Conservation (phyloP, 768 basidiomycete species). For the Floccularia luteovirens region DNA sequence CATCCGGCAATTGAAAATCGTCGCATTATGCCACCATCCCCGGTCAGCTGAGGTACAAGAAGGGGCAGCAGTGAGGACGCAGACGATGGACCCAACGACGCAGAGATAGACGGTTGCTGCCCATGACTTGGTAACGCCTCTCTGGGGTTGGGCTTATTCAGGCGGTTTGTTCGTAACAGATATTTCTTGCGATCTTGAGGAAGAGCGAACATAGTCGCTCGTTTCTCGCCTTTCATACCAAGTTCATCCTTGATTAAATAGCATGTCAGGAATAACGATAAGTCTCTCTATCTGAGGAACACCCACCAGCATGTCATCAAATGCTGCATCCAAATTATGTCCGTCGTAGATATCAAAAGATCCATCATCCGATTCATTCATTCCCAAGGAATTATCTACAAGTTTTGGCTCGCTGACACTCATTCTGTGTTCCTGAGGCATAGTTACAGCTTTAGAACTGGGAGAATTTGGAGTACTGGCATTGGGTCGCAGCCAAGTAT, state of each 20-base stretch:
- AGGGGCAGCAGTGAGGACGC: conserved; percentile 52
- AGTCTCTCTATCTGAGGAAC: not conserved
- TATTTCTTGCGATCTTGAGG: conserved; percentile 58
- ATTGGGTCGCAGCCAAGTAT: conserved; percentile 48
- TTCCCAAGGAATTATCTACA: conserved; percentile 37
- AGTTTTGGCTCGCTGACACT: conserved; percentile 70
- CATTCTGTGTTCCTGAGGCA: conserved; percentile 35
- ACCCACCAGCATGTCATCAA: conserved; percentile 68
- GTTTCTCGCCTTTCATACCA: conserved; percentile 64
- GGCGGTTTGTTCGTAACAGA: conserved; percentile 50
- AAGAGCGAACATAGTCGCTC: conserved; percentile 54
- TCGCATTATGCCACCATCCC: conserved; percentile 58
- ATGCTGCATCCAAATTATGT: conserved; percentile 37
- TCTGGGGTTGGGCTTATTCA: conserved; percentile 20
- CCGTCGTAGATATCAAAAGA: conserved; percentile 16
- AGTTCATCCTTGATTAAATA: conserved; percentile 50
- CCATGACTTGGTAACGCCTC: too few relatives aligned
- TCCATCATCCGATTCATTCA: conserved; percentile 13
- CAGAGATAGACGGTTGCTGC: conserved; percentile 27
- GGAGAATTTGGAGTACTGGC: conserved; percentile 26
- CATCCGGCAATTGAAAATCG: conserved; percentile 62
- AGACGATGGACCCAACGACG: conserved; percentile 55
- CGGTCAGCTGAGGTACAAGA: conserved; percentile 70
- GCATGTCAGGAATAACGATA: not conserved
- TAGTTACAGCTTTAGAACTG: conserved; percentile 21